Percentiles rank a stretch among this genome's conserved stretches.
phyloP scores from a whole-genome alignment of 495 filamentous ascomycete genomes.

The Penicillium parvum region DNA sequence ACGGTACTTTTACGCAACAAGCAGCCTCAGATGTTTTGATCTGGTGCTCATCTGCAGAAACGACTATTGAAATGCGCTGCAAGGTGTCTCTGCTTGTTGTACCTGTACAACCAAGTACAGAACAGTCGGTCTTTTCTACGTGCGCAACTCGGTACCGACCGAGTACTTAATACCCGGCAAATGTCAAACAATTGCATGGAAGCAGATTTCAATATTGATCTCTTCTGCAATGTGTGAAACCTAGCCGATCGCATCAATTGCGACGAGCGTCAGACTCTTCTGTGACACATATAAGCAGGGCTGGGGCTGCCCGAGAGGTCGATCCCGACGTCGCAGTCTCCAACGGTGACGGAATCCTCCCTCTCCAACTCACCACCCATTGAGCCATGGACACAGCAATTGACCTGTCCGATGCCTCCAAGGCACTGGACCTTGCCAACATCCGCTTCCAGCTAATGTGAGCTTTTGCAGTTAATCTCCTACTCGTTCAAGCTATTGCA shows the following conservation, averaged over 20 bases:
- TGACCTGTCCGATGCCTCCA: constrained; percentile 74
- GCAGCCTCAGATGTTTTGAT: too few relatives aligned
- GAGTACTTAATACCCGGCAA: constrained; percentile 12
- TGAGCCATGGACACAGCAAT: constrained; percentile 80
- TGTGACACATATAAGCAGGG: not conserved
- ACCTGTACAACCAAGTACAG: constrained; percentile 8
- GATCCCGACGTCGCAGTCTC: constrained; percentile 19
- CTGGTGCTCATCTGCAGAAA: too few relatives aligned
- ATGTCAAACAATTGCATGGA: not conserved
- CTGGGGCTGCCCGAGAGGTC: constrained; percentile 2
- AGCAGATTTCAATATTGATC: not conserved
- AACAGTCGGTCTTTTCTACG: not conserved
- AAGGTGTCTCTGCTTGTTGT: constrained; percentile 4
- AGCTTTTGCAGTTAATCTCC: constrained; percentile 19
- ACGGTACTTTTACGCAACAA: constrained; percentile 18
- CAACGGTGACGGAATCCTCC: constrained; percentile 4
- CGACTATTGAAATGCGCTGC: constrained; percentile 8
- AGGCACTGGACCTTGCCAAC: constrained; percentile 83
- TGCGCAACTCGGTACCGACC: constrained; percentile 8
- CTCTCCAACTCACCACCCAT: constrained; percentile 7
- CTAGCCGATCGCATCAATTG: not conserved
- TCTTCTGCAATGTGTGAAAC: not conserved
- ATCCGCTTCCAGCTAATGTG: constrained; percentile 97
- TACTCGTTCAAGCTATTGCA: too few relatives aligned
- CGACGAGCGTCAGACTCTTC: too few relatives aligned